phyloP scores from a whole-genome alignment of 2,329 filamentous ascomycete species.

The Pseudocercospora eumusae region DNA sequence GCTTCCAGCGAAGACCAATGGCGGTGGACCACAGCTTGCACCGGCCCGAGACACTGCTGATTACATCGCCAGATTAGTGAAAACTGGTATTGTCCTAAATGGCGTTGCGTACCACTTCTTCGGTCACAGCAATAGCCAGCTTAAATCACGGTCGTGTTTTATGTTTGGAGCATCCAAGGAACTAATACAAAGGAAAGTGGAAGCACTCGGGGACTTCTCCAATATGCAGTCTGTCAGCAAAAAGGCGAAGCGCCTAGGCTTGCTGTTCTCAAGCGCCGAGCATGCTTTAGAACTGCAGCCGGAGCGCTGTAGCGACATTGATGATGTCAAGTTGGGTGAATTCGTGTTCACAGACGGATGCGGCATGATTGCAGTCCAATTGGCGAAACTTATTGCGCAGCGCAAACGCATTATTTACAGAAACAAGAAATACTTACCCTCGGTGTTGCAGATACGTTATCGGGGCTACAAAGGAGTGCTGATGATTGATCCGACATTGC shows the following conservation, averaged over 20 bases:
- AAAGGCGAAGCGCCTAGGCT: constrained; percentile 11
- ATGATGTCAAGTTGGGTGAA: not conserved
- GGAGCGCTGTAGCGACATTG: constrained; percentile 7
- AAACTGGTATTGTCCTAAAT: constrained; percentile 8
- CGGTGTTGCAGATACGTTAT: constrained; percentile 13
- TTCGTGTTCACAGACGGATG: constrained; percentile 12
- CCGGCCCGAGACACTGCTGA: constrained; percentile 7
- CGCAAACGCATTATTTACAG: constrained; percentile 7
- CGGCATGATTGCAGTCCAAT: not conserved
- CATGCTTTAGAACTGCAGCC: not conserved
- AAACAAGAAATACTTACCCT: constrained; percentile 6
- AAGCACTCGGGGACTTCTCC: constrained; percentile 8
- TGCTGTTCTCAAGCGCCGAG: constrained; percentile 11
- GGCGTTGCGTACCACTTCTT: constrained; percentile 8
- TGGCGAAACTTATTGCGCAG: constrained; percentile 2
- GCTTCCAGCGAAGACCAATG: not conserved
- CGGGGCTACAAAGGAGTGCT: constrained; percentile 13
- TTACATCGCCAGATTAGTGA: constrained; percentile 7
- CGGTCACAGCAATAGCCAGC: constrained; percentile 15
- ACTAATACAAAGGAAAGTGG: constrained; percentile 1
- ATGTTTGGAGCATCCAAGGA: constrained; percentile 10
- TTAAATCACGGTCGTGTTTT: constrained; percentile 10
- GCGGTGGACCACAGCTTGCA: not conserved
- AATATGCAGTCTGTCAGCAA: constrained; percentile 3
- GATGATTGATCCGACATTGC: constrained; percentile 3